Evolutionary conservation across 495 filamentous ascomycete species (phyloP), one percentile per base, ranked within the genome.

Genomic region (Rostrohypoxylon terebratum): DNA sequence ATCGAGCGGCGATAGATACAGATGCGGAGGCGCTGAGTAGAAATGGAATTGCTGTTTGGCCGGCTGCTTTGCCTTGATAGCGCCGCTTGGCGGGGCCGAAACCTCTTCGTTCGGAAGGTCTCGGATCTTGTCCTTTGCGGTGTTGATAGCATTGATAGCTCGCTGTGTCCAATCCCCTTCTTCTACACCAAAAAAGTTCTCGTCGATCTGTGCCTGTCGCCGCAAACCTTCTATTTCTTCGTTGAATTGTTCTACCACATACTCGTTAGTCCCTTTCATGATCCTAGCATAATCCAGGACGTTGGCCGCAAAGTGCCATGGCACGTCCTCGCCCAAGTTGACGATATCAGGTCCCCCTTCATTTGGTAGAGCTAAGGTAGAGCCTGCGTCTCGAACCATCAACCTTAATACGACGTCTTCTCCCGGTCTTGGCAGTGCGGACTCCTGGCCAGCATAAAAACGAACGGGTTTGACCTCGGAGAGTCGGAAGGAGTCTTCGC

Each of bases 251-350:
- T 87, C 83, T 16, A 80, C 74, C 91, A 99, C 94, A 73, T 98
- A 98, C 14, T 91, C 89, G 77, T 93, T 91, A 3, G 91, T 94
- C 11, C 95, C 96, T 80, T 93, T 97, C 92, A 99, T 98, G 50
- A 99, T 90, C 54, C 96, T 87, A 53, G 94, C 94, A 82, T 97
- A 98, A 77, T 99, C 96, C 76, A 94, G 87, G 18, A 97, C 93
- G 71, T 97, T 96, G 2, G 93, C 94, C 34, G 92, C 93, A 81
- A 95, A 92, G 74, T 96, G 92, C 96, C 96, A 98, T 0, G 96
- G 96, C 36, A 98, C 86, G 76, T 93, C 91, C 40, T 96, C 91
- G 13, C 84, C 85, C 13, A 87, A 82, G 16, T 83, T 83, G 14
- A 92, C 83, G 4, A 86, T 84, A 66, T 96, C 92, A 11, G 90